These are phyloP conservation scores for Pinguiococcus pyrenoidosus DNA, from an alignment of 108 stramenopile species.

Conservation along the genomic window DNA sequence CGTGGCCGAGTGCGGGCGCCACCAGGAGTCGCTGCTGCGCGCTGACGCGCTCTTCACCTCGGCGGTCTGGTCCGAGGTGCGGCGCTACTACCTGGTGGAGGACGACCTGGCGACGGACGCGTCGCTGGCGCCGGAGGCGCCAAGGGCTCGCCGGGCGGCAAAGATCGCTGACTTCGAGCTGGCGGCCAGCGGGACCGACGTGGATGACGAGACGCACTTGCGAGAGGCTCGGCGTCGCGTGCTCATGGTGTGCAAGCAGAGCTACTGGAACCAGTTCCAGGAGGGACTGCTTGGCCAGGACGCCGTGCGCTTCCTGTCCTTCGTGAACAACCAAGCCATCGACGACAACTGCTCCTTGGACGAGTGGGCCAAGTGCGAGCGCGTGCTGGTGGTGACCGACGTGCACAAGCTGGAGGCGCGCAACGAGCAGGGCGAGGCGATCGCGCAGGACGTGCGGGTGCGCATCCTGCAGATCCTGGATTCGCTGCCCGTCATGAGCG, in stretches of 20 bases:
- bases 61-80: constrained; percentile 12
- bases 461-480: constrained; percentile 5
- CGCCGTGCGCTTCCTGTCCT: constrained; percentile 7
- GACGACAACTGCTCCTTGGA: constrained; percentile 14
- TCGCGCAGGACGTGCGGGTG: neutral
- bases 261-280: constrained; percentile 24
- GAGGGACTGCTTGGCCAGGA: constrained; percentile 11
- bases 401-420: constrained; percentile 1
- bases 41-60: constrained; percentile 9
- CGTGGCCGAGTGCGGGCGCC: constrained; percentile 1
- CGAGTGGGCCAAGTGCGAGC: constrained; percentile 7
- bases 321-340: constrained; percentile 10
- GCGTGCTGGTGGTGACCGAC: neutral
- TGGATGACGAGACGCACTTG: neutral
- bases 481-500: neutral
- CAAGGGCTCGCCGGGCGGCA: no score
- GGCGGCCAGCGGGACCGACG: neutral
- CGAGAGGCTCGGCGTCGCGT: constrained; percentile 15
- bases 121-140: neutral
- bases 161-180: neutral
- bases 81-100: constrained; percentile 13
- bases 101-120: neutral
- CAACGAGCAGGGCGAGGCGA: neutral
- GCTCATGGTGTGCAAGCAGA: constrained; percentile 19
- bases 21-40: constrained; percentile 17